Conservation (phyloP, 257 asterid genomes). For the Paulownia fortunei region DNA sequence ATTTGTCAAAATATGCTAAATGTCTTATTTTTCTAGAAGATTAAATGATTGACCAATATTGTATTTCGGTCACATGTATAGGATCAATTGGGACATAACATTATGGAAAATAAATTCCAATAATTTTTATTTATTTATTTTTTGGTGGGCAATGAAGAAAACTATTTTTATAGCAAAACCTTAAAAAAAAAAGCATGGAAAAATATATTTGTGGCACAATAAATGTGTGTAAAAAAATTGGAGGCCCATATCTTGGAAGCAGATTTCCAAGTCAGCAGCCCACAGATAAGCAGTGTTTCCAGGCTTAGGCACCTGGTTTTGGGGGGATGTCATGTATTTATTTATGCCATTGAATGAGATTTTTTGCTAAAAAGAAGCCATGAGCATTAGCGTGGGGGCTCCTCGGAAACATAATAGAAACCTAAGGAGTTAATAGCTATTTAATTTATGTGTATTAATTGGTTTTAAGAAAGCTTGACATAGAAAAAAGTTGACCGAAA, state of each 20-base stretch:
- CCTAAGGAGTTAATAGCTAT: neutral
- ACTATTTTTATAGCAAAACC: too few species aligned
- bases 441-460: neutral
- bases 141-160: too few species aligned
- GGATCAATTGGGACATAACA: too few species aligned
- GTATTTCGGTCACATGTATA: too few species aligned
- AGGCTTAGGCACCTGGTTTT: slow-evolving; percentile 43
- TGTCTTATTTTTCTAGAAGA: too few species aligned
- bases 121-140: too few species aligned
- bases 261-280: slow-evolving; percentile 29
- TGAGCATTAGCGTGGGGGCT: neutral
- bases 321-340: neutral
- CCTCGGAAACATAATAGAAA: neutral
- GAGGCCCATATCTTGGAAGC: neutral
- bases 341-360: neutral
- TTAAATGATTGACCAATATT: too few species aligned
- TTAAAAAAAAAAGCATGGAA: neutral
- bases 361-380: neutral
- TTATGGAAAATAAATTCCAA: too few species aligned
- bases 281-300: slow-evolving; percentile 36
- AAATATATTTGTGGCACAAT: slow-evolving; percentile 19
- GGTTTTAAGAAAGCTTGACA: too few species aligned
- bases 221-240: neutral
- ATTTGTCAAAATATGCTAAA: too few species aligned
- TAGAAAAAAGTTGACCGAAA: too few species aligned